Evolutionary conservation across 768 basidiomycete species (phyloP).

Genomic region (Dentipellis fragilis): DNA sequence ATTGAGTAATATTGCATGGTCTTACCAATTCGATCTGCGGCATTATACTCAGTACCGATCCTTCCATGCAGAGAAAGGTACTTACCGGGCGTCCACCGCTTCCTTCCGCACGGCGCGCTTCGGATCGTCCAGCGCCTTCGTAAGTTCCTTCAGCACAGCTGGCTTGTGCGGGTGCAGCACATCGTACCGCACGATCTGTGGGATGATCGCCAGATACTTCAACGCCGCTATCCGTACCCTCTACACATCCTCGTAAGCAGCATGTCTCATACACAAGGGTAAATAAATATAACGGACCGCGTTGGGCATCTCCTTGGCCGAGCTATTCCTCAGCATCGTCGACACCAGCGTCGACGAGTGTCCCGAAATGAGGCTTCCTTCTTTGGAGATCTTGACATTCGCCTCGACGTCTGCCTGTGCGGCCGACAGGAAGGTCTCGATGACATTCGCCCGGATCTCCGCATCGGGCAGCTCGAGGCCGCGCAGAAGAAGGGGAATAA

Average conservation of each 20-base stretch:
- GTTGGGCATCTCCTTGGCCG: slow-evolving; percentile 39
- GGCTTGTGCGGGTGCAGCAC: slow-evolving; percentile 74
- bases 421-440: slow-evolving; percentile 67
- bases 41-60: too few species aligned
- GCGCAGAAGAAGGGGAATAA: slow-evolving; percentile 81
- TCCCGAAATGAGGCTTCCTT: slow-evolving; percentile 37
- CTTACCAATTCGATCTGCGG: background rate
- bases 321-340: slow-evolving; percentile 60
- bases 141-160: slow-evolving; percentile 64
- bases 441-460: slow-evolving; percentile 67
- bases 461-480: slow-evolving; percentile 72
- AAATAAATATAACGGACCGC: slow-evolving; percentile 29
- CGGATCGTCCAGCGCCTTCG: slow-evolving; percentile 79
- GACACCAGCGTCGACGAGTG: slow-evolving; percentile 65
- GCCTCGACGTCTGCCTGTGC: slow-evolving; percentile 45
- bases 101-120: slow-evolving; percentile 74
- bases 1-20: too few species aligned
- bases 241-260: slow-evolving; percentile 27
- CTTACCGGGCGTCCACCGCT: slow-evolving; percentile 71
- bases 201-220: slow-evolving; percentile 62
- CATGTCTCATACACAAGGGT: background rate
- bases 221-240: slow-evolving; percentile 69
- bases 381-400: slow-evolving; percentile 19
- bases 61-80: background rate
- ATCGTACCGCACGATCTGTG: slow-evolving; percentile 71